Percentiles rank a stretch among this genome's conserved stretches.
Conservation (phyloP, 2,329 filamentous ascomycete species). For the Teratosphaeria pseudoeucalypti region DNA sequence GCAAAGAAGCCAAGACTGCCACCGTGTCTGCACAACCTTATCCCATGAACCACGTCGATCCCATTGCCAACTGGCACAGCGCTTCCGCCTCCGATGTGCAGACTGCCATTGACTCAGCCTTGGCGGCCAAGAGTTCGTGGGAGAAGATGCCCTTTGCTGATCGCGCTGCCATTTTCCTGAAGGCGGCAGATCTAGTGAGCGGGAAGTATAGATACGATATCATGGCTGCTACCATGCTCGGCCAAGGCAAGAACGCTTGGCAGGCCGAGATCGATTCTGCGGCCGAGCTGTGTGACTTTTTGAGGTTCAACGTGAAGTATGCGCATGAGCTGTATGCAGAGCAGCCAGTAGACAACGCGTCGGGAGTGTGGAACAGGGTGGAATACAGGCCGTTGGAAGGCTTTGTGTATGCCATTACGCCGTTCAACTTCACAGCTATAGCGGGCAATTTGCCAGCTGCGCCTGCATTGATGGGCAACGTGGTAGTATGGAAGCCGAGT, state of each 20-base stretch:
- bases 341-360: conserved; percentile 73
- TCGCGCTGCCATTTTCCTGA: conserved; percentile 85
- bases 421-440: conserved; percentile 97
- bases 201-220: conserved; percentile 94
- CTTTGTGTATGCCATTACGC: conserved; percentile 87
- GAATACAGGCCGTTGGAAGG: conserved; percentile 87
- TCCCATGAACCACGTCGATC: conserved; percentile 66
- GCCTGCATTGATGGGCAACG: conserved; percentile 84
- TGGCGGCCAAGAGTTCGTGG: conserved; percentile 80
- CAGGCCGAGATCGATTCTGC: conserved; percentile 98
- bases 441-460: conserved; percentile 75
- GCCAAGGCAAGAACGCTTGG: conserved; percentile 97
- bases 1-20: conserved; percentile 53
- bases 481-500: conserved; percentile 95
- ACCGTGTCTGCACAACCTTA: conserved; percentile 63
- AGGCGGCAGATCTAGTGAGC: conserved; percentile 82
- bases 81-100: conserved; percentile 67
- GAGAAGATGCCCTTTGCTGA: conserved; percentile 80
- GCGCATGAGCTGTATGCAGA: conserved; percentile 82
- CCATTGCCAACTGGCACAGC: conserved; percentile 75
- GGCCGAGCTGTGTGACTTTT: conserved; percentile 83
- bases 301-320: conserved; percentile 84
- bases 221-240: conserved; percentile 91
- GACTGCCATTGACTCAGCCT: conserved; percentile 69
- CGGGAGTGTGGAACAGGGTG: conserved; percentile 82